These are phyloP conservation scores for Colletotrichum sp. DNA, from an alignment of 2,329 filamentous ascomycete species.

Conservation along the genomic window DNA sequence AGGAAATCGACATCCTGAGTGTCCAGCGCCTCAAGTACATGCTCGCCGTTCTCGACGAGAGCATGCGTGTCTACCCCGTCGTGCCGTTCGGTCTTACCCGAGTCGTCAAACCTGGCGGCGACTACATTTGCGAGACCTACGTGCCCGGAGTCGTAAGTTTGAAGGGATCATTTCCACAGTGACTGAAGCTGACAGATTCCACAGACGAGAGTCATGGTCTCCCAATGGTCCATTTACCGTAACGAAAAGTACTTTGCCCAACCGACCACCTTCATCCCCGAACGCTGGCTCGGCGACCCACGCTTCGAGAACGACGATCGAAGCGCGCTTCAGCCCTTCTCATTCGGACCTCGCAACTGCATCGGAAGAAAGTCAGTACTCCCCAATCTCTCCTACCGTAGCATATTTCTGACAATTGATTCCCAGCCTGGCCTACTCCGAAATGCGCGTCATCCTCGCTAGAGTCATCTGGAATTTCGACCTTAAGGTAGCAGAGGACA, in stretches of 20 bases:
- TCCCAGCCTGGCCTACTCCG: conserved; percentile 49
- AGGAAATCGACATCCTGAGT: conserved; percentile 41
- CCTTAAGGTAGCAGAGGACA: conserved; percentile 38
- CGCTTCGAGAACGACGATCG: conserved; percentile 26
- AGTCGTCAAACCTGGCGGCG: conserved; percentile 34
- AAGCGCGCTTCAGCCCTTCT: conserved; percentile 52
- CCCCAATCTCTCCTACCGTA: neutral
- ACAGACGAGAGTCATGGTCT: conserved; percentile 41
- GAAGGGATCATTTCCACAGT: neutral
- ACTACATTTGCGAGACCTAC: conserved; percentile 31
- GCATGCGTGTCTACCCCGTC: conserved; percentile 40
- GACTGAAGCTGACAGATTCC: neutral
- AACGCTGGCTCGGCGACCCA: conserved; percentile 37
- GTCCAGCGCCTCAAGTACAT: conserved; percentile 40
- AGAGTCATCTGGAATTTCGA: conserved; percentile 53
- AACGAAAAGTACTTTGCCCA: conserved; percentile 43
- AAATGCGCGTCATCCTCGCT: conserved; percentile 53
- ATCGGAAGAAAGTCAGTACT: conserved; percentile 50
- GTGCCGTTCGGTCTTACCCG: conserved; percentile 28
- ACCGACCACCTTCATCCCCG: conserved; percentile 48
- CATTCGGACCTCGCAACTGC: conserved; percentile 53
- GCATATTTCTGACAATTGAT: too few species aligned
- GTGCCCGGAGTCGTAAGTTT: conserved; percentile 39
- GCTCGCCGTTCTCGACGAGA: conserved; percentile 45
- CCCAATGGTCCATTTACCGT: conserved; percentile 29